Conservation (phyloP, 2,329 filamentous ascomycete genomes). For the Falciphora oryzae region DNA sequence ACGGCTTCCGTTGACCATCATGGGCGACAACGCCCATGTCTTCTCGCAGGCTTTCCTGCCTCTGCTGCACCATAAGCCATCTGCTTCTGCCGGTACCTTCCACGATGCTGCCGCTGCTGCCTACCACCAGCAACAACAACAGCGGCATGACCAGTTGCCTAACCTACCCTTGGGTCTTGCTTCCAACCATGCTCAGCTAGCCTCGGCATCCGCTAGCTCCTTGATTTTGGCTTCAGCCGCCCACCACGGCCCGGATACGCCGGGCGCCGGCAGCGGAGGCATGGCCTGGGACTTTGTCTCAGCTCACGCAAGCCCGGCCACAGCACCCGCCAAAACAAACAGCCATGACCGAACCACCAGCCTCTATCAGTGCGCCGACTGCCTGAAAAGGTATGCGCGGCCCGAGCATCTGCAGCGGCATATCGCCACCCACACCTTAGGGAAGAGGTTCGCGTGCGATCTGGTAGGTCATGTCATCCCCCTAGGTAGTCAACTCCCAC, state of each 20-base stretch:
- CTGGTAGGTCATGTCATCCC: constrained; percentile 14
- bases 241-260: too few species aligned
- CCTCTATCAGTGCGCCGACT: constrained; percentile 44
- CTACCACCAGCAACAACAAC: neutral
- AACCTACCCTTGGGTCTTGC: neutral
- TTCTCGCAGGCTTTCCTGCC: neutral
- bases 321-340: neutral
- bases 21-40: neutral
- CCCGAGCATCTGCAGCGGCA: constrained; percentile 26
- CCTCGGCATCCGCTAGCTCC: too few species aligned
- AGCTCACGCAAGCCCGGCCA: neutral
- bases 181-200: neutral
- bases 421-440: constrained; percentile 44
- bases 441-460: constrained; percentile 41
- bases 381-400: neutral
- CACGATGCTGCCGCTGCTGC: too few species aligned
- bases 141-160: neutral
- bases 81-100: neutral
- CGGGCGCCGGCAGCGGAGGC: neutral
- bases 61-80: neutral
- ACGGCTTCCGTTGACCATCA: neutral
- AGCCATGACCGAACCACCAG: constrained; percentile 6
- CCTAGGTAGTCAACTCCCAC: neutral
- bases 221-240: neutral
- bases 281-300: neutral